Percentiles rank a stretch among this genome's conserved stretches.
Conservation (phyloP, 306 rosid species). For the Cicer pinnatifidum region DNA sequence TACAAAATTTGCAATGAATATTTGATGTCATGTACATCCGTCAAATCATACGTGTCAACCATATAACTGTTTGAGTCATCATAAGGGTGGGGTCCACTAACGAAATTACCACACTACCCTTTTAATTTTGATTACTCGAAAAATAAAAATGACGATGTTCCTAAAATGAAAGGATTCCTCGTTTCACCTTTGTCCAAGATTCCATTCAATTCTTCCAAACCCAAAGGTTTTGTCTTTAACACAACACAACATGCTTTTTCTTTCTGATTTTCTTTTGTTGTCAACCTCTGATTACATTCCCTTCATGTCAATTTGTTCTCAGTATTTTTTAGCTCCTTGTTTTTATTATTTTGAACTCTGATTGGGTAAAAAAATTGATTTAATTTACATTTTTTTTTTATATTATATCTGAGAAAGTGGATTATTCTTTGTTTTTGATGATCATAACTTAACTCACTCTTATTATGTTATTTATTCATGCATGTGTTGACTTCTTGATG, state of each 20-base stretch:
- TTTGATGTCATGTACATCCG: background rate
- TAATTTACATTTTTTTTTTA: conserved; percentile 15
- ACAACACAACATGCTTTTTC: conserved; percentile 11
- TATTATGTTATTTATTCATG: conserved; percentile 15
- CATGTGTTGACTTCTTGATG: conserved; percentile 26
- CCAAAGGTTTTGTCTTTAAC: conserved; percentile 31
- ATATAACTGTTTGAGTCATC: background rate
- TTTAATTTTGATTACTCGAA: background rate
- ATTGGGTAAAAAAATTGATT: background rate
- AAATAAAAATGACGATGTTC: background rate
- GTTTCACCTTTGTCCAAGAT: background rate
- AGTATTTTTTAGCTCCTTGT: background rate
- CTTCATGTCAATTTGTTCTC: background rate
- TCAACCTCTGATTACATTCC: conserved; percentile 1
- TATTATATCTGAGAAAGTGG: background rate
- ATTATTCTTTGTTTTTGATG: conserved; percentile 29
- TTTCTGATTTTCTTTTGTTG: background rate
- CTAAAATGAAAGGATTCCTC: background rate
- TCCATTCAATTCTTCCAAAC: conserved; percentile 6
- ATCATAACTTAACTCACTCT: background rate
- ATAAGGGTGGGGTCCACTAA: background rate
- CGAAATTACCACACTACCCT: conserved; percentile 8
- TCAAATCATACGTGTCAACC: conserved; percentile 32
- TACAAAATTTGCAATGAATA: background rate
- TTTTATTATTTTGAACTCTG: background rate